Evolutionary conservation across 192 early-diverging fungal genomes (phyloP).

Genomic region (Diversispora epigaea): DNA sequence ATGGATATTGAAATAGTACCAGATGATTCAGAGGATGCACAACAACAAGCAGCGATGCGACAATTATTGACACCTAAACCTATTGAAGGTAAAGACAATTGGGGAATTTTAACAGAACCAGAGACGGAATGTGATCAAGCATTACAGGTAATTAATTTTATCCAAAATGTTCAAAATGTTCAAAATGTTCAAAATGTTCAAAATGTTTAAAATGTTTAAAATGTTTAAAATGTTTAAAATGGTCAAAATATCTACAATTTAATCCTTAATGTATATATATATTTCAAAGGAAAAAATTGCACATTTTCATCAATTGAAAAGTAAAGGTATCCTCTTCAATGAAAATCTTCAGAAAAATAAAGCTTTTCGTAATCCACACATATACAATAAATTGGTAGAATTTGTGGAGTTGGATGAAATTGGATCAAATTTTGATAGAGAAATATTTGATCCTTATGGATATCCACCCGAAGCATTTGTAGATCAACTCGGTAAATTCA

Average conservation of each 20-base stretch:
- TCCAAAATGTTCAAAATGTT: too few species aligned
- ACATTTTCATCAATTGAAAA: slow-evolving; percentile 68
- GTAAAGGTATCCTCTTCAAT: slow-evolving; percentile 76
- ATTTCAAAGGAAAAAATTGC: slow-evolving; percentile 65
- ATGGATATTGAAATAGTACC: not conserved
- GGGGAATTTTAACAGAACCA: slow-evolving; percentile 60
- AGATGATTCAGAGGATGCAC: slow-evolving; percentile 7
- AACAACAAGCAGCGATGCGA: slow-evolving; percentile 30
- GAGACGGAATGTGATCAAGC: slow-evolving; percentile 56
- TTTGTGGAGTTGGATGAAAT: slow-evolving; percentile 79
- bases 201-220: too few species aligned
- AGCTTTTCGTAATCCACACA: slow-evolving; percentile 88
- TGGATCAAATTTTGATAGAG: slow-evolving; percentile 73
- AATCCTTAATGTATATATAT: not conserved
- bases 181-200: too few species aligned
- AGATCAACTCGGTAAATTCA: slow-evolving; percentile 56
- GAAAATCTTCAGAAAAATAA: slow-evolving; percentile 78
- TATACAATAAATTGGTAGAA: slow-evolving; percentile 84
- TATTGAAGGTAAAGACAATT: slow-evolving; percentile 52
- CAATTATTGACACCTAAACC: slow-evolving; percentile 46
- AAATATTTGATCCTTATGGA: slow-evolving; percentile 70
- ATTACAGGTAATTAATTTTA: slow-evolving; percentile 52
- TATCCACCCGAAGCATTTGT: slow-evolving; percentile 60
- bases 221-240: too few species aligned
- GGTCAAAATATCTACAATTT: too few species aligned